phyloP scores from a whole-genome alignment of 139 green algal genomes.

The Bryopsis sp. region DNA sequence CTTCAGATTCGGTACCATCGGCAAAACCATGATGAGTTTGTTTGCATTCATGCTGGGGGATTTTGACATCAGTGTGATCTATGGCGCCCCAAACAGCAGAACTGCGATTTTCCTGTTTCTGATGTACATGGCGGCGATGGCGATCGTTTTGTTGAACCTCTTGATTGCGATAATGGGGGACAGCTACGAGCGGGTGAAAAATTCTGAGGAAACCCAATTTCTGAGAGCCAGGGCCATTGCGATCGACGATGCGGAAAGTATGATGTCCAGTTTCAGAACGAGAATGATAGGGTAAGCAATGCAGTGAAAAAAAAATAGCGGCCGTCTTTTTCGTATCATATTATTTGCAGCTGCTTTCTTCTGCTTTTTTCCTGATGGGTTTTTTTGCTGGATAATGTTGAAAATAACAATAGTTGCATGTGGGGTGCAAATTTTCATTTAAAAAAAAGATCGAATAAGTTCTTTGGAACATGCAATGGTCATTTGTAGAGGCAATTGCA shows the following conservation, averaged over 20 bases:
- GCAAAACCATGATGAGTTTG: neutral
- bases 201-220: slow-evolving; percentile 12
- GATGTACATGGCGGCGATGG: slow-evolving; percentile 10
- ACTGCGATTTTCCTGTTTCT: slow-evolving; percentile 9
- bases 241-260: slow-evolving; percentile 15
- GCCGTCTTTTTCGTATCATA: too few species aligned
- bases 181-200: slow-evolving; percentile 11
- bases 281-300: too few species aligned
- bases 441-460: too few species aligned
- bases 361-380: too few species aligned
- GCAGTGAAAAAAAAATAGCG: too few species aligned
- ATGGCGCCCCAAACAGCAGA: neutral
- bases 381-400: too few species aligned
- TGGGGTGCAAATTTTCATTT: too few species aligned
- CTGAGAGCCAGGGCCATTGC: slow-evolving; percentile 1
- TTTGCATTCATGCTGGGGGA: slow-evolving; percentile 4
- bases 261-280: too few species aligned
- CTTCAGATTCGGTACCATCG: neutral
- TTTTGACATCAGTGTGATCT: slow-evolving; percentile 13
- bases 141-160: slow-evolving; percentile 18
- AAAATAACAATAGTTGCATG: too few species aligned
- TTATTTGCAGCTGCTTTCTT: too few species aligned
- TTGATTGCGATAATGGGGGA: slow-evolving; percentile 19
- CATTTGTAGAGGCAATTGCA: too few species aligned
- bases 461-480: too few species aligned